Evolutionary conservation across 2,329 filamentous ascomycete genomes (phyloP).

Genomic region (Albifimbria verrucaria): DNA sequence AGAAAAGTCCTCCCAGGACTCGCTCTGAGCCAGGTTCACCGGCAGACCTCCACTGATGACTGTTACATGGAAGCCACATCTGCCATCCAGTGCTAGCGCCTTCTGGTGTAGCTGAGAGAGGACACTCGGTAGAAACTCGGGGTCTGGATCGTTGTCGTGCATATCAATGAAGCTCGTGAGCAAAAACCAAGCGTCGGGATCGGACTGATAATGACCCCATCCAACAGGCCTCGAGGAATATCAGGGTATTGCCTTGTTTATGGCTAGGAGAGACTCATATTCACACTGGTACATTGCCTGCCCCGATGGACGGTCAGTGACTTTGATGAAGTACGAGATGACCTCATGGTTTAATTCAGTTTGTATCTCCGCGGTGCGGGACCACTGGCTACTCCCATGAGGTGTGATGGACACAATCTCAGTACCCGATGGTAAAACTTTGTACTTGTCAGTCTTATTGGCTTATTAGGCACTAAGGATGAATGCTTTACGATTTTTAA

Average conservation of each 20-base stretch:
- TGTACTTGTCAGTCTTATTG: not conserved
- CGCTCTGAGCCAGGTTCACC: not conserved
- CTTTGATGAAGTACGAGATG: not conserved
- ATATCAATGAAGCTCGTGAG: not conserved
- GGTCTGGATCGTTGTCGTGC: not conserved
- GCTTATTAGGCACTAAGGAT: not conserved
- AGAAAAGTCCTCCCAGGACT: slow-evolving; percentile 1
- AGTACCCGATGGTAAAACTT: not conserved
- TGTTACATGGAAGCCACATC: not conserved
- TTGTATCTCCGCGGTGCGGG: not conserved
- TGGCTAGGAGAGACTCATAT: not conserved
- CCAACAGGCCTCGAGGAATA: not conserved
- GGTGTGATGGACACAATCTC: not conserved
- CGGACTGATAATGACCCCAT: not conserved
- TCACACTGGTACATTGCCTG: not conserved
- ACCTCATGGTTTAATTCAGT: not conserved
- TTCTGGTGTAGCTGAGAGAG: not conserved
- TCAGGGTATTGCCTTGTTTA: not conserved
- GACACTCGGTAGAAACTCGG: not conserved
- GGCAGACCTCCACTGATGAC: not conserved
- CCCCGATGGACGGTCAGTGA: not conserved
- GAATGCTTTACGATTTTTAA: not conserved
- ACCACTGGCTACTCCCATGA: slow-evolving; percentile 1
- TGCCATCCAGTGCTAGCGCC: not conserved
- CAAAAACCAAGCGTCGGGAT: not conserved